phyloP scores from a whole-genome alignment of 2,329 filamentous ascomycete species.

The Paraphoma chrysanthemicola region DNA sequence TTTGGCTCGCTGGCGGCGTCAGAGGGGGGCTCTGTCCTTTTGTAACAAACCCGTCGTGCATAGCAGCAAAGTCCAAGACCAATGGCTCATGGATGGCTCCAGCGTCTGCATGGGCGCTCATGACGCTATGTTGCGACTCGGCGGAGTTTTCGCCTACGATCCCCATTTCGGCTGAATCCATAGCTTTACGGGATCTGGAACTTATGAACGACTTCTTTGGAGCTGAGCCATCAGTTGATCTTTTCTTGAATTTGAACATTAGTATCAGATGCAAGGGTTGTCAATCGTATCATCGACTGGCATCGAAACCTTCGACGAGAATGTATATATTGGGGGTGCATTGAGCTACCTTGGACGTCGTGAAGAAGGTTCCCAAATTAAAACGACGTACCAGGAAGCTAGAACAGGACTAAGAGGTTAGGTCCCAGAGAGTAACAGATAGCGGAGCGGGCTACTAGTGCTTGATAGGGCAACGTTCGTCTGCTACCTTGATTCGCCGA shows the following conservation, averaged over 20 bases:
- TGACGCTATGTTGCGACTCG: constrained; percentile 38
- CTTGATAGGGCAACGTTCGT: constrained; percentile 1
- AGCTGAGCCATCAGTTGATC: constrained; percentile 37
- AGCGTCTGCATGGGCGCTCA: constrained; percentile 25
- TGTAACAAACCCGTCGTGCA: constrained; percentile 27
- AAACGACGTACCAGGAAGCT: constrained; percentile 17
- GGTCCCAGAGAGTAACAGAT: not conserved
- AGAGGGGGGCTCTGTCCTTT: constrained; percentile 27
- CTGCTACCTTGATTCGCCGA: not conserved
- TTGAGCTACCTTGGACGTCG: constrained; percentile 1
- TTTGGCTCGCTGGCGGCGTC: constrained; percentile 18
- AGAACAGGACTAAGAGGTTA: not conserved
- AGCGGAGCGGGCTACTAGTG: not conserved
- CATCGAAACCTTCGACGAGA: constrained; percentile 1
- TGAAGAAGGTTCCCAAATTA: constrained; percentile 13
- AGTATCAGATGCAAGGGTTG: constrained; percentile 15
- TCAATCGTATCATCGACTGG: constrained; percentile 1
- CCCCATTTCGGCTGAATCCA: constrained; percentile 33
- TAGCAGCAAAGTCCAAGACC: constrained; percentile 36
- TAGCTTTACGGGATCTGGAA: constrained; percentile 26
- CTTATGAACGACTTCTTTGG: constrained; percentile 30
- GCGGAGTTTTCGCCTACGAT: constrained; percentile 24
- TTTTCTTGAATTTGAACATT: constrained; percentile 42
- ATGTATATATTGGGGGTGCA: constrained; percentile 11
- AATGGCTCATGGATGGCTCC: constrained; percentile 38